Conservation (phyloP, 108 stramenopile genomes). For the Skeletonema grethae region DNA sequence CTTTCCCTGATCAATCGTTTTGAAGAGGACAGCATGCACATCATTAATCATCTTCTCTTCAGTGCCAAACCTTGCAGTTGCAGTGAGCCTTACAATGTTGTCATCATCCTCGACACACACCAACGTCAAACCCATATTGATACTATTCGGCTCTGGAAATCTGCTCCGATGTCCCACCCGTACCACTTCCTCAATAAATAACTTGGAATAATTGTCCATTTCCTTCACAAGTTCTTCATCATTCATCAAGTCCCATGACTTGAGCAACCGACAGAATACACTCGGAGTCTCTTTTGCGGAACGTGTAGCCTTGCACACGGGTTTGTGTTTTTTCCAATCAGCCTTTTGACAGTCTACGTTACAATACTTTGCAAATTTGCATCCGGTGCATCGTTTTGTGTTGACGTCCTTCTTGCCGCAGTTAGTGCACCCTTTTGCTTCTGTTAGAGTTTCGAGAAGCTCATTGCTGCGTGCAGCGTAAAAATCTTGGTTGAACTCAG, state of each 20-base stretch:
- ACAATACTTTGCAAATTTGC: neutral
- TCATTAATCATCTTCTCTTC: neutral
- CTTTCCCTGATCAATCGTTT: conserved; percentile 4
- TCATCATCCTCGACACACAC: neutral
- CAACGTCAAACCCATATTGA: neutral
- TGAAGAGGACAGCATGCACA: neutral
- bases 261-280: no score
- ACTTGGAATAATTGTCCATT: no score
- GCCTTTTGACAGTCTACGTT: conserved; percentile 1
- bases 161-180: neutral
- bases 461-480: conserved; percentile 1
- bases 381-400: neutral
- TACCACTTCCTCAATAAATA: neutral
- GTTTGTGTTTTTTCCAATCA: conserved; percentile 3
- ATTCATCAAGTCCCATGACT: no score
- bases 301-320: neutral
- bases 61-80: neutral
- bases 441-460: neutral
- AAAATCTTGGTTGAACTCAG: neutral
- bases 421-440: neutral
- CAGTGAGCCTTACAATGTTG: neutral
- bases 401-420: neutral
- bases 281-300: neutral
- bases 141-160: neutral
- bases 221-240: no score